phyloP scores from a whole-genome alignment of 805 yeast species.

The Candida succiphila region DNA sequence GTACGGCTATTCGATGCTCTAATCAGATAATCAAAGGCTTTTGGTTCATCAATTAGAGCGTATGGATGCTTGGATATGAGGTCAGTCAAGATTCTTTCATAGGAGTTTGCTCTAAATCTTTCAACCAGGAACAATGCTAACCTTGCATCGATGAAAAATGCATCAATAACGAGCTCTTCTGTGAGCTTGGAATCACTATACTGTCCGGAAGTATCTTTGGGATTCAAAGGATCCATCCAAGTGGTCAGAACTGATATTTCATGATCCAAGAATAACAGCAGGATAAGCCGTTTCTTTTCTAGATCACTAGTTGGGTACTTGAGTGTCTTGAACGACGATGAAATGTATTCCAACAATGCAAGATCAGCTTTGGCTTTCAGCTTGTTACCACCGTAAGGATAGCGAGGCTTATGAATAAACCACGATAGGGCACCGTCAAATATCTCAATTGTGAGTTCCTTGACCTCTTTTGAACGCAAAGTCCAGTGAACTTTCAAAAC shows the following conservation, averaged over 20 bases:
- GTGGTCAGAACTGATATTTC: slow-evolving; percentile 65
- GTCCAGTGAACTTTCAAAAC: slow-evolving; percentile 47
- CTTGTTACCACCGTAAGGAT: slow-evolving; percentile 82
- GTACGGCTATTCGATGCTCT: slow-evolving; percentile 7
- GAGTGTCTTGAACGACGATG: slow-evolving; percentile 19
- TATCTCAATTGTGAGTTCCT: slow-evolving; percentile 38
- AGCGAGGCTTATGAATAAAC: slow-evolving; percentile 54
- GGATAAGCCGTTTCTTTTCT: slow-evolving; percentile 41
- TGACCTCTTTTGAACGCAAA: slow-evolving; percentile 34
- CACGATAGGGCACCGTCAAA: slow-evolving; percentile 66
- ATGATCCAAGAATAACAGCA: slow-evolving; percentile 58
- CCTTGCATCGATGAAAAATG: slow-evolving; percentile 59
- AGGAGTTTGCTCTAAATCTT: slow-evolving; percentile 36
- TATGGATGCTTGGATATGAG: slow-evolving; percentile 50
- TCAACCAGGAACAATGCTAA: slow-evolving; percentile 64
- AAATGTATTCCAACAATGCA: slow-evolving; percentile 44
- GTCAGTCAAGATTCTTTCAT: slow-evolving; percentile 27
- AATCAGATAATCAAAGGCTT: slow-evolving; percentile 47
- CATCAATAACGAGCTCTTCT: slow-evolving; percentile 36
- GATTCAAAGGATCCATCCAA: slow-evolving; percentile 64
- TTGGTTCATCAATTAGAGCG: slow-evolving; percentile 43
- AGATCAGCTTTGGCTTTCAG: slow-evolving; percentile 64
- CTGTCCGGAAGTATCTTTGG: slow-evolving; percentile 28
- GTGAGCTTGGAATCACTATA: slow-evolving; percentile 24
- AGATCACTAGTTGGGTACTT: slow-evolving; percentile 16